phyloP scores from a whole-genome alignment of 73 alveolate genomes.

The Stentor coeruleus region DNA sequence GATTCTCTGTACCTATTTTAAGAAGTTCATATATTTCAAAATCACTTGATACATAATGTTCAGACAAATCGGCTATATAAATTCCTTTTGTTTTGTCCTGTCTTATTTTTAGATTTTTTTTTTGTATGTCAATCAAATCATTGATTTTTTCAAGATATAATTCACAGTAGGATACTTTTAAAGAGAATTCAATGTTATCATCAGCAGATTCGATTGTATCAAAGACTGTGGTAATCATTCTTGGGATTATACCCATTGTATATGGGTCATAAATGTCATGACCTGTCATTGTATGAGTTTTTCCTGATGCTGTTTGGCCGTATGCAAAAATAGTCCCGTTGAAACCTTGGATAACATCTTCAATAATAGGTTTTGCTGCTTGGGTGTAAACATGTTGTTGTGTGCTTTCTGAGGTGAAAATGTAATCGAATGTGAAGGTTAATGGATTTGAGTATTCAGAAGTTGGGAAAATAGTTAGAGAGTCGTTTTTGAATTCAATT shows the following conservation, averaged over 20 bases:
- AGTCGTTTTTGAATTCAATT: no score
- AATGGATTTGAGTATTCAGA: no score
- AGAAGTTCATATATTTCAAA: conserved; percentile 62
- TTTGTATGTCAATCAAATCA: not conserved
- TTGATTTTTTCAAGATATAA: not conserved
- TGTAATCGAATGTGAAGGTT: conserved; percentile 8
- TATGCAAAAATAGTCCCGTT: conserved; percentile 93
- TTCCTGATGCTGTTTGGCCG: conserved; percentile 96
- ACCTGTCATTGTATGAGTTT: conserved; percentile 95
- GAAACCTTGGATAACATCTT: conserved; percentile 85
- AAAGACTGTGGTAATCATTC: conserved; percentile 28
- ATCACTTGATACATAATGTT: conserved; percentile 47
- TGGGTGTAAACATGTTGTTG: conserved; percentile 25
- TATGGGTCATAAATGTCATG: conserved; percentile 69
- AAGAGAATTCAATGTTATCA: not conserved
- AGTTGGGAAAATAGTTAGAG: no score
- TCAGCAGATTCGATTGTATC: not conserved
- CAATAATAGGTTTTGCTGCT: conserved; percentile 62
- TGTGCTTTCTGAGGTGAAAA: not conserved
- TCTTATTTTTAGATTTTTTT: not conserved
- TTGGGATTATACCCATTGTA: conserved; percentile 61
- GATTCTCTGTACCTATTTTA: conserved; percentile 70
- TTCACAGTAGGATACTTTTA: not conserved
- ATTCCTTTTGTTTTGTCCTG: not conserved
- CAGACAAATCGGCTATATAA: not conserved